Base-by-base conservation (phyloP, 306 rosid genomes). In the Chamaecrista fasciculata region DNA sequence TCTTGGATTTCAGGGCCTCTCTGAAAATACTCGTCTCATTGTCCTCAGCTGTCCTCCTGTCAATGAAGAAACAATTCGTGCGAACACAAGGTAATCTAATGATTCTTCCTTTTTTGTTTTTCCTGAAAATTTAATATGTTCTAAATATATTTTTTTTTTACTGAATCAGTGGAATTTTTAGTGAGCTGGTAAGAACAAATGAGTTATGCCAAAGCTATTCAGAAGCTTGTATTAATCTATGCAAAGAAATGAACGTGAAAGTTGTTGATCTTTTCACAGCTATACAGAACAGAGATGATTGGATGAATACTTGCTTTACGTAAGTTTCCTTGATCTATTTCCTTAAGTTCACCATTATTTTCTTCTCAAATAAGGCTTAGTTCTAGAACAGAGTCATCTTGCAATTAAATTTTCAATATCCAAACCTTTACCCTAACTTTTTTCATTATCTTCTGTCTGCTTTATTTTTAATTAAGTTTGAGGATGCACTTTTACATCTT, bases 131-230 rank as follows among this genome's bases (percentile, higher is more conserved):
- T 33, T 44, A 14, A 6, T 18, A 37, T 3, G 39, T 72, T 69
- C 67, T 67, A 72, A 58, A 56, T 34, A 53, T 47, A 12, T 72
- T 61, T 75, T 42, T 5, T 29, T 48, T 72, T 51, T 52, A 28
- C 37, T 58, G 26, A 61, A 70, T 73, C 84, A 88, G 98, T 63
- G 61, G 34, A 20, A 19, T 40, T 67, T 81, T 88, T 18, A 90
- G 94, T 25, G 89, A 90, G 82, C 70, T 90, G 58, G 85, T 93
- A 67, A 82, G 98, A 83, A 93, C 98, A 68, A 93, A 93, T 74
- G 90, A 85, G 67, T 75, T 93, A 79, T 93, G 97, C 82, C 39
- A 60, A 69, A 83, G 72, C 40, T 93, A 93, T 75, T 89, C 97
- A 16, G 94, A 93, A 11, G 98, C 94, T 61, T 88, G 97, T 84